These are phyloP conservation scores for Massariosphaeria phaeospora DNA, from an alignment of 495 filamentous ascomycete species.

Conservation along the genomic window DNA sequence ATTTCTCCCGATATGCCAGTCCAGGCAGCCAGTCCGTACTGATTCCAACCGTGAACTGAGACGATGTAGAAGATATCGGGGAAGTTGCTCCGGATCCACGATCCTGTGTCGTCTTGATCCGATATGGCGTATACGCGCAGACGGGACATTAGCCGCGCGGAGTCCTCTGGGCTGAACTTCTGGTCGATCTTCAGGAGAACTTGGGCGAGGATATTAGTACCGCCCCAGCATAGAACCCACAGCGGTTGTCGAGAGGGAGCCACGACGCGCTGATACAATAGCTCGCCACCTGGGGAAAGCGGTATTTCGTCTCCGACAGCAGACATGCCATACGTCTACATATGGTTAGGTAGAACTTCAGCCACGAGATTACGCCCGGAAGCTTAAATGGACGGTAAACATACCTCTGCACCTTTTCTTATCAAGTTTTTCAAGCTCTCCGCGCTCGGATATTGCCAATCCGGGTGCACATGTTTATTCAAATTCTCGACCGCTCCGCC, in stretches of 20 bases:
- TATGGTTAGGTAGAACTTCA: no score
- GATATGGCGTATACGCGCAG: slow-evolving; percentile 48
- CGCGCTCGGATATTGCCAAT: slow-evolving; percentile 39
- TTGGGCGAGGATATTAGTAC: slow-evolving; percentile 47
- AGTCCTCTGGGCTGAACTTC: slow-evolving; percentile 34
- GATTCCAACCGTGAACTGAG: slow-evolving; percentile 47
- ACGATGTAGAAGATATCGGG: slow-evolving; percentile 48
- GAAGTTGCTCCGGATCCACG: slow-evolving; percentile 47
- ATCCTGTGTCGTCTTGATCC: slow-evolving; percentile 49
- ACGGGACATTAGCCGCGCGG: slow-evolving; percentile 37
- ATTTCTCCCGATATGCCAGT: slow-evolving; percentile 46
- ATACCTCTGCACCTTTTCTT: slow-evolving; percentile 34
- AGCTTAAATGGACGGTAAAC: no score
- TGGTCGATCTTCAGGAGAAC: slow-evolving; percentile 40
- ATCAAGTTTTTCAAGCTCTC: slow-evolving; percentile 36
- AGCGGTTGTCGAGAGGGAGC: slow-evolving; percentile 40
- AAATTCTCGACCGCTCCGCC: slow-evolving; percentile 42
- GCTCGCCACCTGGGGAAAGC: slow-evolving; percentile 35
- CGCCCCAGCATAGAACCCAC: slow-evolving; percentile 49
- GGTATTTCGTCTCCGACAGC: slow-evolving; percentile 23
- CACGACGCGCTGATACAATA: slow-evolving; percentile 39
- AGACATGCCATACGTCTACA: slow-evolving; percentile 26
- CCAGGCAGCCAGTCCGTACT: slow-evolving; percentile 49
- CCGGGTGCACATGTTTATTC: slow-evolving; percentile 41
- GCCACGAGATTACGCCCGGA: no score